phyloP scores from a whole-genome alignment of 768 basidiomycete species.

The Podaxis rugospora region DNA sequence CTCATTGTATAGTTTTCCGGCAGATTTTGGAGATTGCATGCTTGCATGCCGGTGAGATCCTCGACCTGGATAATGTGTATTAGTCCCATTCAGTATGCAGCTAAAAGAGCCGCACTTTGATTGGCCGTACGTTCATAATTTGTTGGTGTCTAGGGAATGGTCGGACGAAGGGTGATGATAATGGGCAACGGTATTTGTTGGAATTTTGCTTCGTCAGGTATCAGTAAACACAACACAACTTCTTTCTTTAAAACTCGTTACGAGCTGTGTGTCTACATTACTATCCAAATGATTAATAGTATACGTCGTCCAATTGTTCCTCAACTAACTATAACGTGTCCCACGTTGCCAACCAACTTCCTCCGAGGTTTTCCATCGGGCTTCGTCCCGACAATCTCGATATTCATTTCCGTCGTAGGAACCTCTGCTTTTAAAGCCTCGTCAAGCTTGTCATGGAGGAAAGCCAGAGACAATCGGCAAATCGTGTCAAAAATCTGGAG shows the following conservation, averaged over 20 bases:
- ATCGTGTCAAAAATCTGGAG: conserved; percentile 30
- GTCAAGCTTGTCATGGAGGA: conserved; percentile 37
- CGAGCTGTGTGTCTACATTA: neutral
- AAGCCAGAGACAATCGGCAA: conserved; percentile 34
- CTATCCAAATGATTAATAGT: neutral
- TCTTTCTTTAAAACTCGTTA: neutral
- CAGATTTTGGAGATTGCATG: conserved; percentile 90
- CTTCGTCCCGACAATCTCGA: conserved; percentile 34
- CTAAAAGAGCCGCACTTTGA: conserved; percentile 27
- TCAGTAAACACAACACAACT: neutral
- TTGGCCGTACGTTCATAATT: conserved; percentile 42
- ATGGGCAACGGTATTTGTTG: neutral
- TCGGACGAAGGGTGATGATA: neutral
- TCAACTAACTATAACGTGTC: conserved; percentile 39
- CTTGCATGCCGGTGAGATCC: conserved; percentile 93
- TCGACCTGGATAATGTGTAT: conserved; percentile 51
- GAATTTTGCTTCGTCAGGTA: neutral
- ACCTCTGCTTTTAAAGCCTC: conserved; percentile 22
- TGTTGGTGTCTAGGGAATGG: neutral
- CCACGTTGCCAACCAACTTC: conserved; percentile 36
- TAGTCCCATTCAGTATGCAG: neutral
- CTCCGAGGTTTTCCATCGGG: conserved; percentile 42
- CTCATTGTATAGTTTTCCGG: conserved; percentile 92
- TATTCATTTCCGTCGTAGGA: conserved; percentile 32
- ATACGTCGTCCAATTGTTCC: neutral